Evolutionary conservation across 176 grass and related monocot genomes (phyloP).

Genomic region (Oryza meridionalis): DNA sequence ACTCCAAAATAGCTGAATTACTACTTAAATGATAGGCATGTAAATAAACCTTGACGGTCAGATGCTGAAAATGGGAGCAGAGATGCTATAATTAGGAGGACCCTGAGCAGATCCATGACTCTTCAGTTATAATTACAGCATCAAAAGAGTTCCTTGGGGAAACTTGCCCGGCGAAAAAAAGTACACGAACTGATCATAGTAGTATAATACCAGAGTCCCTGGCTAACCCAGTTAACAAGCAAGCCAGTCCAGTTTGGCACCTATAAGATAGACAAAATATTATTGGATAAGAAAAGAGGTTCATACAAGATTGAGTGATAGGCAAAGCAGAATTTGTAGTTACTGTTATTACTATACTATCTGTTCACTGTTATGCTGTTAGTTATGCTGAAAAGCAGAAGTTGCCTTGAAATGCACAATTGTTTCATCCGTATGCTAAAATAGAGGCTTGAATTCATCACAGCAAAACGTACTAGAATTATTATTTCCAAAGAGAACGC

Average conservation of each 20-base stretch:
- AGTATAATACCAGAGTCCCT: not conserved
- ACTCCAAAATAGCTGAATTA: constrained; percentile 1
- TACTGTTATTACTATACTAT: not conserved
- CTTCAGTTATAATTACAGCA: constrained; percentile 2
- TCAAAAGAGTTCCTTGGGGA: not conserved
- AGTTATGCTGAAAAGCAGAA: not conserved
- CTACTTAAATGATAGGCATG: not conserved
- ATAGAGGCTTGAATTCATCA: not conserved
- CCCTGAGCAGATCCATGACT: constrained; percentile 58
- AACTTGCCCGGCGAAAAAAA: constrained; percentile 11
- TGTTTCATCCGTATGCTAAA: not conserved
- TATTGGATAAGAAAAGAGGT: not conserved
- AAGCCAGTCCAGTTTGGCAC: constrained; percentile 9
- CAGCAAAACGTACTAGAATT: not conserved
- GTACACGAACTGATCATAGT: constrained; percentile 12
- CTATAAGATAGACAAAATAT: constrained; percentile 17
- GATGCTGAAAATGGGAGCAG: constrained; percentile 50
- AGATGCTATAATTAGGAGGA: constrained; percentile 42
- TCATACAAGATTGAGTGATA: not conserved
- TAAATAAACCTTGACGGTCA: constrained; percentile 62
- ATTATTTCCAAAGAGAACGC: constrained; percentile 1
- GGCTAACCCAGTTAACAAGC: not conserved
- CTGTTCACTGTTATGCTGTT: not conserved
- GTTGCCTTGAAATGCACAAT: not conserved
- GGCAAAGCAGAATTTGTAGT: not conserved